Evolutionary conservation across 768 basidiomycete species (phyloP), one percentile per base, ranked within the genome.

Genomic region (Suillus subluteus): DNA sequence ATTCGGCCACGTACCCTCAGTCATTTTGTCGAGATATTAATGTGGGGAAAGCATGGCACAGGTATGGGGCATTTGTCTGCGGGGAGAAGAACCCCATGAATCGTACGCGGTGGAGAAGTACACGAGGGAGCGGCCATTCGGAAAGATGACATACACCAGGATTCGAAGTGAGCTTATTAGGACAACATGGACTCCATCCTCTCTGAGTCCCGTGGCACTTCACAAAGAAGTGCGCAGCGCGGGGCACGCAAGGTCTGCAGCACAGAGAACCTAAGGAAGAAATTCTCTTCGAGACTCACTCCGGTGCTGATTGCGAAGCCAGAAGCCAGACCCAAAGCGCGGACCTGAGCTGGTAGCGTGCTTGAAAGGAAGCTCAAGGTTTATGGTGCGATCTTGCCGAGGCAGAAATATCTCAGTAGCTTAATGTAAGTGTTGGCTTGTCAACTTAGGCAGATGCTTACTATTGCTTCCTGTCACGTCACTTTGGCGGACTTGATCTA

Each of bases 401-500:
- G 35, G 48, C 23, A 30, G 26, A 54, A 32, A 35, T 63, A 38
- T 40, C 46, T 63, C 46, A 84, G 81, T 59, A 86, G 87, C 5
- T 32, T 32, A 76, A 86, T 71, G 85, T 83, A 64, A 80, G 75
- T 54, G 23, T n/a, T 40, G 63, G 37, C 26, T 61, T 38, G 26
- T 63, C 30, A 63, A 41, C 32, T 21, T 21, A 15, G 16, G 21
- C 8, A 30, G 15, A 52, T 41, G 13, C 32, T 38, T 16, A 26
- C 62, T 15, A 13, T 32, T 35, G n/a, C 18, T 37, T 44, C 30
- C 12, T 15, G 12, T n/a, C 32, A 23, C 48, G 15, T 82, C n/a
- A 79, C 80, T 6, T 71, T 82, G 9, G 80, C 76, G 1, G 81
- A 82, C 66, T 69, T 82, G 2, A 78, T 73, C 69, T 79, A 82